Percentiles rank a stretch among this genome's conserved stretches.
Conservation (phyloP, 768 basidiomycete genomes). For the Tylopilus sp. region DNA sequence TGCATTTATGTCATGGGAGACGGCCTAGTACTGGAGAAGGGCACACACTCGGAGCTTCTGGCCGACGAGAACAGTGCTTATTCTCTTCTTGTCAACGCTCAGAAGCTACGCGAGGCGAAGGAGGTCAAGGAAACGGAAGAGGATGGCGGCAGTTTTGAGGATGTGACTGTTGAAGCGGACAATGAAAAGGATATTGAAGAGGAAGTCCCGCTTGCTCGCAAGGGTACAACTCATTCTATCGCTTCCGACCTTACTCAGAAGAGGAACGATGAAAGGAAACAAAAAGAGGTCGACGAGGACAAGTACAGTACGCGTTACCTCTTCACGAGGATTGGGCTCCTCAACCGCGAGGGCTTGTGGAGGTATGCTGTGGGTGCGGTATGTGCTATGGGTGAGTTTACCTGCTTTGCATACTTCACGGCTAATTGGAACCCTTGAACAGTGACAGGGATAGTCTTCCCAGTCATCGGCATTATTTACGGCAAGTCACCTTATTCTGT, state of each 20-base stretch:
- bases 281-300: conserved; percentile 31
- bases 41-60: conserved; percentile 73
- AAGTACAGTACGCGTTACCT: conserved; percentile 52
- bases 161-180: conserved; percentile 36
- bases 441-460: conserved; percentile 64
- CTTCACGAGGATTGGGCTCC: conserved; percentile 63
- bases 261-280: conserved; percentile 33
- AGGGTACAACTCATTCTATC: background rate
- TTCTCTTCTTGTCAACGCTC: conserved; percentile 70
- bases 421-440: background rate
- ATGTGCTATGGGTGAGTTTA: conserved; percentile 43
- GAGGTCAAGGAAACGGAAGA: conserved; percentile 29
- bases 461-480: conserved; percentile 68
- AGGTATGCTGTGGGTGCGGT: conserved; percentile 57
- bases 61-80: conserved; percentile 62
- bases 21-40: conserved; percentile 75
- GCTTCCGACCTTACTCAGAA: conserved; percentile 57
- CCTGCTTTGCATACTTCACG: background rate
- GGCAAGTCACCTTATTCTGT: conserved; percentile 22
- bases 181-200: conserved; percentile 55
- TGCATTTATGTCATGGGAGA: conserved; percentile 88
- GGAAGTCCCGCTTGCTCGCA: conserved; percentile 57
- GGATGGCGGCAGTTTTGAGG: conserved; percentile 20
- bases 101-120: conserved; percentile 64
- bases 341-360: conserved; percentile 58